Evolutionary conservation across 2,329 filamentous ascomycete species (phyloP).

Genomic region (Sarocladium kiliense): DNA sequence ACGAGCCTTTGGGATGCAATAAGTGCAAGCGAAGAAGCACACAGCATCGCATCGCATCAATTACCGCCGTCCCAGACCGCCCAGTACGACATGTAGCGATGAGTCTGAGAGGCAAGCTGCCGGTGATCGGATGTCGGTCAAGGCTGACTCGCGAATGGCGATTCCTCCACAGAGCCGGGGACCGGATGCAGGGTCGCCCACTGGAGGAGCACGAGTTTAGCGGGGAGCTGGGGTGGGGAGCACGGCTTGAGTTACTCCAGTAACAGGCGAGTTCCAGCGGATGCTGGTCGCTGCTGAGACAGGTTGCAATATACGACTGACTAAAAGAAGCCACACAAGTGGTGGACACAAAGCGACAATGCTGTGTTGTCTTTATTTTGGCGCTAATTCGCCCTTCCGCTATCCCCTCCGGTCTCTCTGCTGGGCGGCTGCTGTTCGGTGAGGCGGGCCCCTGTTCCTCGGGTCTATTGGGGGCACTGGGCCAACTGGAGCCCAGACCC

Average conservation of each 20-base stretch:
- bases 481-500: too few relatives aligned
- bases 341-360: not conserved
- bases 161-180: constrained; percentile 6
- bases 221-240: constrained; percentile 3
- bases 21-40: too few relatives aligned
- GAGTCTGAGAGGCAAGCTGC: not conserved
- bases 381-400: too few relatives aligned
- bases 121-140: constrained; percentile 8
- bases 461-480: not conserved
- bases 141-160: constrained; percentile 7
- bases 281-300: not conserved
- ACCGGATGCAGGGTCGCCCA: not conserved
- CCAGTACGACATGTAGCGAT: not conserved
- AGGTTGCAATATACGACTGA: constrained; percentile 1
- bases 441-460: not conserved
- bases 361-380: not conserved
- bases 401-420: too few relatives aligned
- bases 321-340: not conserved
- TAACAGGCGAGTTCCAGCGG: constrained; percentile 2
- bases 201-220: not conserved
- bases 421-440: not conserved
- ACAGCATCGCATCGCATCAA: not conserved
- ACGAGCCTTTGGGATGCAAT: too few relatives aligned
- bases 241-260: constrained; percentile 5
- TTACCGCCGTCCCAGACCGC: not conserved